Percentiles rank a stretch among this genome's conserved stretches.
These are phyloP conservation scores for Evernia prunastri DNA, from an alignment of 495 filamentous ascomycete species.

Conservation along the genomic window DNA sequence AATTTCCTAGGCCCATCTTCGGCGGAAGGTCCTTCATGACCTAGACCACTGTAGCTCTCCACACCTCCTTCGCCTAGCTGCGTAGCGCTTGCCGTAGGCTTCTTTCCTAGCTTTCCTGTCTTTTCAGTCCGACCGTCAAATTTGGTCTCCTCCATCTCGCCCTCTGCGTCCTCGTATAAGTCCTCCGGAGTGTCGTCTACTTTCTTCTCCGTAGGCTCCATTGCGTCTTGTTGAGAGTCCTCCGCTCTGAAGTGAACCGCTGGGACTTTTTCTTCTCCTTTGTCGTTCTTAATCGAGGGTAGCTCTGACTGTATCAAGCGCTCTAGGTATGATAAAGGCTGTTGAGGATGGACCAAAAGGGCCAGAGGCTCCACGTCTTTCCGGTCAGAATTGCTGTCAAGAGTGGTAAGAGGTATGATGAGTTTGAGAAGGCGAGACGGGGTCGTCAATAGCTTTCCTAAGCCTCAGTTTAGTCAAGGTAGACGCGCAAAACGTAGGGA, in stretches of 20 bases:
- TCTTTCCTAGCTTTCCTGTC: conserved; percentile 40
- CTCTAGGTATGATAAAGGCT: conserved; percentile 89
- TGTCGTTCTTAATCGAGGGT: conserved; percentile 54
- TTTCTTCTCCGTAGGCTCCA: conserved; percentile 31
- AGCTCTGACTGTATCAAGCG: conserved; percentile 85
- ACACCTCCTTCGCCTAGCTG: conserved; percentile 46
- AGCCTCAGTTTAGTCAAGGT: conserved; percentile 1
- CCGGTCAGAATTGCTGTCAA: conserved; percentile 49
- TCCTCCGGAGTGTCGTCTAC: conserved; percentile 26
- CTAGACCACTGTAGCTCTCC: conserved; percentile 54
- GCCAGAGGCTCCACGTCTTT: conserved; percentile 74
- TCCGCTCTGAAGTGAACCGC: conserved; percentile 74
- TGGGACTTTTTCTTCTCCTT: conserved; percentile 58
- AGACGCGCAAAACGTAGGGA: not conserved
- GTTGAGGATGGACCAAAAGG: conserved; percentile 83
- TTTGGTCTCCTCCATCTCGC: conserved; percentile 39
- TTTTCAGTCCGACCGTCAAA: conserved; percentile 45
- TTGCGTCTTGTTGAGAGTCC: conserved; percentile 57
- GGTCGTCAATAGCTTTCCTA: conserved; percentile 85
- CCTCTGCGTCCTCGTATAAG: conserved; percentile 31
- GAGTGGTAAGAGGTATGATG: conserved; percentile 68
- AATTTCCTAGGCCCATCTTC: conserved; percentile 47
- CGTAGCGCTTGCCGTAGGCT: conserved; percentile 18
- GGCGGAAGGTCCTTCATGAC: conserved; percentile 40
- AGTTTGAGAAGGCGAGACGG: conserved; percentile 86